Base-by-base conservation (phyloP, 2,329 filamentous ascomycete species). In the Parastagonospora avenae region DNA sequence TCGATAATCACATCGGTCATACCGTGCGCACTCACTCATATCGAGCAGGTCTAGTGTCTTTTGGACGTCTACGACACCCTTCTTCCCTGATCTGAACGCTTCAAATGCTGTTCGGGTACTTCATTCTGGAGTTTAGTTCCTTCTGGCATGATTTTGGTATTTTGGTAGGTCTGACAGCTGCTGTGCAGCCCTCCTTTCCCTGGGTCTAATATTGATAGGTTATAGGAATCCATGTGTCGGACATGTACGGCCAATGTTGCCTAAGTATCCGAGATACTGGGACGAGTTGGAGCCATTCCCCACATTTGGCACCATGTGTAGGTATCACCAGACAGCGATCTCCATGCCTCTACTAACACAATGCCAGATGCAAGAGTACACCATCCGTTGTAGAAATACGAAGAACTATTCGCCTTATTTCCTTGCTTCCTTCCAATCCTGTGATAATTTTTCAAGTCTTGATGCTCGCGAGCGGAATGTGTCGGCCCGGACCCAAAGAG, bases 391-490 rank as follows among this genome's bases (percentile, higher is more conserved):
- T 50, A 50, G 49, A 46, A 55, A 42, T 48, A 29, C 44, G 16
- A 53, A 51, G 19, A 29, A 35, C 28, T 12, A 32, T 33, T 30
- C 12, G 29, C 32, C n/a, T 35, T 30, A 10, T 49, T 31, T 52
- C 55, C 53, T 59, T 57, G 45, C 52, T 47, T 60, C 35, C 33
- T 44, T 19, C 41, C 51, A 42, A 50, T 42, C 50, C 42, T 48
- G 57, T 60, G 55, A 61, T 46, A 42, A 24, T 32, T 12, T 30
- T n/a, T 32, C 43, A 42, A 47, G 47, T 49, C 38, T 44, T 45
- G 42, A 51, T 51, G 52, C 47, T 51, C 29, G 43, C 42, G 43
- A 50, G 42, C 48, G 57, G 59, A 62, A 62, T 62, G 55, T 42
- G 33, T 40, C 50, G 42, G 46, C 33, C 35, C 48, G 36, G 38